phyloP scores from a whole-genome alignment of 2,329 filamentous ascomycete genomes.

The Rasamsonia emersonii region DNA sequence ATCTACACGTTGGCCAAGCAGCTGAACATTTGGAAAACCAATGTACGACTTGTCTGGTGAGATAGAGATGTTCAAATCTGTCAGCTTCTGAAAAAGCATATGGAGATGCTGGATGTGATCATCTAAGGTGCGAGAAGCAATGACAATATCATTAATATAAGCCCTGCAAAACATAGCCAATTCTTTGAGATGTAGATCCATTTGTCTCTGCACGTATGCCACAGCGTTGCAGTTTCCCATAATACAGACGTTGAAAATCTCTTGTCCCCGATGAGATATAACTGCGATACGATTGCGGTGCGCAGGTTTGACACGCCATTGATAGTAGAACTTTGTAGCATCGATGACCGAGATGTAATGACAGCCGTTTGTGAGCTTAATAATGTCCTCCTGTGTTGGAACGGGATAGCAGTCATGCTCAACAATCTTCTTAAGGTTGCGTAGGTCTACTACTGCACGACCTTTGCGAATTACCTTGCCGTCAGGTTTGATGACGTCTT shows the following conservation, averaged over 20 bases:
- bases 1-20: slow-evolving; percentile 2
- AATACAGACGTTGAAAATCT: slow-evolving; percentile 4
- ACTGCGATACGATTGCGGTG: slow-evolving; percentile 1
- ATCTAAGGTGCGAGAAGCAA: slow-evolving; percentile 1
- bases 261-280: slow-evolving; percentile 3
- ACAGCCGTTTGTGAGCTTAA: neutral
- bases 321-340: slow-evolving; percentile 4
- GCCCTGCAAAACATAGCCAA: neutral
- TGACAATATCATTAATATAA: slow-evolving; percentile 4
- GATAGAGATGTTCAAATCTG: neutral
- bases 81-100: neutral
- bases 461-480: neutral
- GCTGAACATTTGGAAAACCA: slow-evolving; percentile 1
- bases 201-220: slow-evolving; percentile 3
- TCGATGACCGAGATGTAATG: slow-evolving; percentile 3
- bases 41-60: slow-evolving; percentile 1
- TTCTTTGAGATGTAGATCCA: slow-evolving; percentile 1
- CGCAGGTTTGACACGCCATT: slow-evolving; percentile 2
- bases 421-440: neutral
- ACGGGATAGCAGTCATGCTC: slow-evolving; percentile 3
- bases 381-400: slow-evolving; percentile 3
- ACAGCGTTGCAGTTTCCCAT: slow-evolving; percentile 4
- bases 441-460: slow-evolving; percentile 3
- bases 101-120: slow-evolving; percentile 3
- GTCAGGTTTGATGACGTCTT: neutral